Conservation (phyloP, 352 stramenopile species). For the Blastocystis sp. region DNA sequence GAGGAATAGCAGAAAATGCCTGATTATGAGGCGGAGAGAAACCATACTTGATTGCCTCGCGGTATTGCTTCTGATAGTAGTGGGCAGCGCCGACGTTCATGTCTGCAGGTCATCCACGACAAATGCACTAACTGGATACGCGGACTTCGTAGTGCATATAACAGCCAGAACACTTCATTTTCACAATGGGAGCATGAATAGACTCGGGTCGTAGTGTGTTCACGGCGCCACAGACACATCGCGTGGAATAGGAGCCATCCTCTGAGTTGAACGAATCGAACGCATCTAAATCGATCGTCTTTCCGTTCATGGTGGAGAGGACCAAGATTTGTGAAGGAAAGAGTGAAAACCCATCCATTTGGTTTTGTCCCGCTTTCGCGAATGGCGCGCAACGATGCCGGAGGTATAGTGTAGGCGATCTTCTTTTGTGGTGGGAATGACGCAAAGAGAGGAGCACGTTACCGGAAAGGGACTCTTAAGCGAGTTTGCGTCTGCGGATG, state of each 20-base stretch:
- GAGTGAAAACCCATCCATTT: neutral
- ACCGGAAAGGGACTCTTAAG: neutral
- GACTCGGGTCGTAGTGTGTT: neutral
- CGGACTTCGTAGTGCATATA: constrained; percentile 27
- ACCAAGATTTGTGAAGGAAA: neutral
- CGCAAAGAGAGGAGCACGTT: constrained; percentile 14
- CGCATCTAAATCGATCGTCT: neutral
- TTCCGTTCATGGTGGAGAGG: constrained; percentile 18
- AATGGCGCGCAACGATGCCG: neutral
- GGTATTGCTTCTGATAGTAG: constrained; percentile 37
- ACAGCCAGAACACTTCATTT: neutral
- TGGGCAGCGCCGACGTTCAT: constrained; percentile 53
- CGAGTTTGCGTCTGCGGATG: constrained; percentile 15
- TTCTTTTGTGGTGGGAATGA: neutral
- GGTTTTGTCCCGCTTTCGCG: too few species aligned
- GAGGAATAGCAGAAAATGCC: constrained; percentile 3
- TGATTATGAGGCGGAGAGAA: neutral
- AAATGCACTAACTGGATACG: neutral
- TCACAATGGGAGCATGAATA: neutral
- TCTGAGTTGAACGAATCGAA: constrained; percentile 11
- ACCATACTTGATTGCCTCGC: constrained; percentile 1
- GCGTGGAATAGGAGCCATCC: neutral
- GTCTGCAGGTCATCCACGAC: neutral
- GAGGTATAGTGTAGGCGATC: neutral
- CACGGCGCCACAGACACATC: constrained; percentile 30